Evolutionary conservation across 495 filamentous ascomycete genomes (phyloP).

Genomic region (Aspergillus avenaceus): DNA sequence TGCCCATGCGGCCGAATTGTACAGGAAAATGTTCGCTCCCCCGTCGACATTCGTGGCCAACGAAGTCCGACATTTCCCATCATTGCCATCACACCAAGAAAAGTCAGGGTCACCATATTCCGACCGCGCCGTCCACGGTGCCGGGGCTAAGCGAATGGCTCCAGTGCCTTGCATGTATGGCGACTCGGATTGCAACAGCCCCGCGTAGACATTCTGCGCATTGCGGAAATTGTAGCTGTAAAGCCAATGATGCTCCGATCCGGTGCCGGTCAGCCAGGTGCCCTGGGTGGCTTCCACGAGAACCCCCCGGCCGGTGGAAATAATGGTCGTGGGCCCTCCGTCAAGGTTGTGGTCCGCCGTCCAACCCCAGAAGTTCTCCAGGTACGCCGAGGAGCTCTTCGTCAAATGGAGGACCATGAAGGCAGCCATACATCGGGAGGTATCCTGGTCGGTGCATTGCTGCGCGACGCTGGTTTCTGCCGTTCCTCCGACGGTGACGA

Average conservation of each 20-base stretch:
- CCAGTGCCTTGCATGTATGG: constrained; percentile 45
- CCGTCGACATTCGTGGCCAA: constrained; percentile 32
- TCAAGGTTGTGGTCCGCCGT: constrained; percentile 56
- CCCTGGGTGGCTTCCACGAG: constrained; percentile 43
- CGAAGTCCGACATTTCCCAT: constrained; percentile 38
- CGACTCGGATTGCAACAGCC: constrained; percentile 40
- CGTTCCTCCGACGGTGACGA: constrained; percentile 51
- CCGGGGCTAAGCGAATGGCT: constrained; percentile 30
- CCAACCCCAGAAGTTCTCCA: constrained; percentile 62
- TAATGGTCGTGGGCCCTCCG: constrained; percentile 22
- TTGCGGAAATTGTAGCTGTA: constrained; percentile 49
- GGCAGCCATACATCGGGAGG: constrained; percentile 41
- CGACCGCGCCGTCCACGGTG: constrained; percentile 34
- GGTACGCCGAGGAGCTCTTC: constrained; percentile 44
- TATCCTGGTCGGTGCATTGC: constrained; percentile 35
- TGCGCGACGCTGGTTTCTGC: constrained; percentile 33
- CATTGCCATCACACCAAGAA: constrained; percentile 27
- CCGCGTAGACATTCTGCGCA: constrained; percentile 44
- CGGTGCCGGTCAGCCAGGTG: constrained; percentile 41
- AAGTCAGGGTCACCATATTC: constrained; percentile 43
- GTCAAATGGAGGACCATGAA: constrained; percentile 52
- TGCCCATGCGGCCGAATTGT: constrained; percentile 51
- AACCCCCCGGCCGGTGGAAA: constrained; percentile 48
- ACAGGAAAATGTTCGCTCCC: constrained; percentile 48
- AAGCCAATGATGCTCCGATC: constrained; percentile 46